These are phyloP conservation scores for Triticum monococcum DNA, from an alignment of 176 grass and related monocot genomes.

Conservation along the genomic window DNA sequence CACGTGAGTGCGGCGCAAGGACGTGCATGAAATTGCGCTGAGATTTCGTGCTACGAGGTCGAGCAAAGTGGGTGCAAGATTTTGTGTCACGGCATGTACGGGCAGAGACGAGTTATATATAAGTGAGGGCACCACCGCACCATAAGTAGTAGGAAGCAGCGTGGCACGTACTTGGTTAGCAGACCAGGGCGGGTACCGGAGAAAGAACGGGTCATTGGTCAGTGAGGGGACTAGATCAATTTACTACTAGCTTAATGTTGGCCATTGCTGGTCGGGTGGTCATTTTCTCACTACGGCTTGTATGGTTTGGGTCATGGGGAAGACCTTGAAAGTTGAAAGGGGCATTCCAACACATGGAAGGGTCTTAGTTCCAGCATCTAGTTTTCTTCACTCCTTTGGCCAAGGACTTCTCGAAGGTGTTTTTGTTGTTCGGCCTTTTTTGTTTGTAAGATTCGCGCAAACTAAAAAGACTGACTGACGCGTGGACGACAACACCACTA, in stretches of 20 bases:
- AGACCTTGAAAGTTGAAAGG: slow-evolving; percentile 52
- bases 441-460: no score
- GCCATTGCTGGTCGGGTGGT: slow-evolving; percentile 31
- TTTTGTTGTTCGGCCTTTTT: no score
- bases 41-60: no score
- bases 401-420: background rate
- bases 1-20: background rate
- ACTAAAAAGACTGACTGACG: no score
- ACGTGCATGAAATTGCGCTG: no score
- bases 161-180: slow-evolving; percentile 12
- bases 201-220: slow-evolving; percentile 48
- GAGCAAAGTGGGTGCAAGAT: background rate
- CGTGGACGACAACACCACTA: no score
- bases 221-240: background rate
- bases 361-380: background rate
- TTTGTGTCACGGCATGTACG: background rate
- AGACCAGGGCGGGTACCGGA: background rate
- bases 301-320: slow-evolving; percentile 42
- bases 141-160: slow-evolving; percentile 34
- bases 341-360: slow-evolving; percentile 41
- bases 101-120: background rate
- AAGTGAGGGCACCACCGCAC: background rate
- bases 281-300: slow-evolving; percentile 33
- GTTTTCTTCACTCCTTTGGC: slow-evolving; percentile 14
- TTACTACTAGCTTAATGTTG: background rate